Evolutionary conservation across 345 rosid species (phyloP).

Genomic region (Fremontodendron californicum): DNA sequence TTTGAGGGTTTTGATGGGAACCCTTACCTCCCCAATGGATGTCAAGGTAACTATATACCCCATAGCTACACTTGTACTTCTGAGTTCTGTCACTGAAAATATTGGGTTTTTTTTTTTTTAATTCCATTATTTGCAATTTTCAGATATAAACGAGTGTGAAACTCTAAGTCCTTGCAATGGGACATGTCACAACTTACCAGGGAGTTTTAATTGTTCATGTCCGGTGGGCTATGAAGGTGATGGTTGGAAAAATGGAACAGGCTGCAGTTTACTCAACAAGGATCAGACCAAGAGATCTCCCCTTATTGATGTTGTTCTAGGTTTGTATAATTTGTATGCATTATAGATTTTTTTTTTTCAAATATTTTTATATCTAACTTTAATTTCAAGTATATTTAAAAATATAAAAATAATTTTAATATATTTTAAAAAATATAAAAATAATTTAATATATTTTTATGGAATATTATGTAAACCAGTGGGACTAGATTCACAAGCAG

Average conservation of each 20-base stretch:
- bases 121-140: background rate
- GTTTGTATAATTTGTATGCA: background rate
- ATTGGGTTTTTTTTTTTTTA: background rate
- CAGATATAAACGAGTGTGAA: slow-evolving; percentile 20
- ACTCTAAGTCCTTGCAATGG: background rate
- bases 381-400: too few species aligned
- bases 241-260: background rate
- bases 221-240: background rate
- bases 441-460: too few species aligned
- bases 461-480: background rate
- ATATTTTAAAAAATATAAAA: too few species aligned
- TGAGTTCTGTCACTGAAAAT: background rate
- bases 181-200: slow-evolving; percentile 4
- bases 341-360: too few species aligned
- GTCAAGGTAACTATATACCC: background rate
- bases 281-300: background rate
- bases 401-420: too few species aligned
- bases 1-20: slow-evolving; percentile 9
- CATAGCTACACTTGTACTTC: too few species aligned
- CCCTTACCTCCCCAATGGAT: slow-evolving; percentile 16
- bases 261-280: background rate
- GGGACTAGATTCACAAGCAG: background rate
- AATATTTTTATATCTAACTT: background rate
- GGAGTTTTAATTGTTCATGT: background rate
- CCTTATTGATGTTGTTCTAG: background rate